Base-by-base conservation (phyloP, 768 basidiomycete species). In the Trametes maxima region DNA sequence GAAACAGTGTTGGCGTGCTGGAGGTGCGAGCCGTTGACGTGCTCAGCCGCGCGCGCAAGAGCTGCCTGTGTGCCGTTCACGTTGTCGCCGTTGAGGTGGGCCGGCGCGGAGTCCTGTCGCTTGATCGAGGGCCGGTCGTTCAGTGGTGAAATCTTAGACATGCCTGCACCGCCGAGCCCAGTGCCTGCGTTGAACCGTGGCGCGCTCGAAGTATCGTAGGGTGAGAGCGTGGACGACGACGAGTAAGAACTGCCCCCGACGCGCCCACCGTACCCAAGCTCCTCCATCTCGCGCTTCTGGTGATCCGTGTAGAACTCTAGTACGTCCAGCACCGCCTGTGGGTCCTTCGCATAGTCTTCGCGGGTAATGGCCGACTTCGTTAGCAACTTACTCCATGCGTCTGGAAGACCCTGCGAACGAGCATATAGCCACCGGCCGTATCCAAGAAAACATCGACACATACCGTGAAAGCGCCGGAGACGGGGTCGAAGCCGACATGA, bases 281-380 rank as follows among this genome's bases (percentile, higher is more conserved):
- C 85, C 68, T 95, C 93, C 69, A 88, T 75, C 73, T 96, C 94
- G n/a, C 94, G 90, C 72, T 95, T 96, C 79, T 96, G 94, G 68
- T 94, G 92, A 73, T 96, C 94, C 13, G 95, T 98, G 75, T 98
- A 99, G 78, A 98, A 99, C 71, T 98, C 95, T 63, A 99, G 87
- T 1, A 97, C 96, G 63, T 98, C 96, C 17, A 98, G 82, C 14
- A 99, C 96, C 1, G 96, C 96, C 70, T 98, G 96, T 0, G 96
- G 96, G 70, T 99, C 91, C 72, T 91, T 92, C 5, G 92, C 94
- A 59, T 98, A 97, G 74, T 99, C 96, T 76, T 99, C 96, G 57
- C 93, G 90, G 2, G 96, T 99, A 75, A 99, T 97, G 36, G 95
- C 95, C 3, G 94, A 95, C 71, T 95, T 94, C 5, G 94, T 98